These are phyloP conservation scores for Debaryomyces prosopidis DNA, from an alignment of 805 yeast species.

Conservation along the genomic window DNA sequence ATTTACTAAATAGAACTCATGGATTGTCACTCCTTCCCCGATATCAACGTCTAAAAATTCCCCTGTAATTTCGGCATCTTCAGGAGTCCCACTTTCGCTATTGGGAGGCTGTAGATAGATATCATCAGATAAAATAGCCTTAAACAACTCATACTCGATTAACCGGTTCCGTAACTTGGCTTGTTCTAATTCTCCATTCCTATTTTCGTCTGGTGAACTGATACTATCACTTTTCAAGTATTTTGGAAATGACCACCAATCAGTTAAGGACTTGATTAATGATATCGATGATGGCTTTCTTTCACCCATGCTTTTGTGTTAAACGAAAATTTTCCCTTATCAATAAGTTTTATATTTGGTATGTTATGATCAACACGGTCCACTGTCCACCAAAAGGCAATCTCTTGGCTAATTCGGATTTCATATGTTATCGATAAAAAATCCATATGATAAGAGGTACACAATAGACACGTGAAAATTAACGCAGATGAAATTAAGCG, in stretches of 20 bases:
- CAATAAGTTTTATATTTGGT: no score
- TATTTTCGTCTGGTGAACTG: slow-evolving; percentile 12
- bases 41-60: slow-evolving; percentile 31
- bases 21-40: slow-evolving; percentile 29
- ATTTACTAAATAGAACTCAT: slow-evolving; percentile 36
- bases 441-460: no score
- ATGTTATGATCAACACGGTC: no score
- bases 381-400: no score
- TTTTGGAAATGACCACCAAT: slow-evolving; percentile 34
- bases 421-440: no score
- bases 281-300: slow-evolving; percentile 20
- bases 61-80: slow-evolving; percentile 11
- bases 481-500: no score
- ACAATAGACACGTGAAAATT: no score
- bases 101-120: slow-evolving; percentile 24
- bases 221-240: slow-evolving; percentile 15
- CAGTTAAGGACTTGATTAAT: slow-evolving; percentile 25
- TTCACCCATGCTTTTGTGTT: not conserved
- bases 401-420: no score
- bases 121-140: slow-evolving; percentile 31
- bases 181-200: slow-evolving; percentile 5
- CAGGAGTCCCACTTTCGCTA: not conserved
- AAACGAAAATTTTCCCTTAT: no score
- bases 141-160: slow-evolving; percentile 35
- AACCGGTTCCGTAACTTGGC: slow-evolving; percentile 26